Percentiles rank a stretch among this genome's conserved stretches.
Evolutionary conservation across 495 filamentous ascomycete genomes (phyloP).

Genomic region (Xeromyces bisporus): DNA sequence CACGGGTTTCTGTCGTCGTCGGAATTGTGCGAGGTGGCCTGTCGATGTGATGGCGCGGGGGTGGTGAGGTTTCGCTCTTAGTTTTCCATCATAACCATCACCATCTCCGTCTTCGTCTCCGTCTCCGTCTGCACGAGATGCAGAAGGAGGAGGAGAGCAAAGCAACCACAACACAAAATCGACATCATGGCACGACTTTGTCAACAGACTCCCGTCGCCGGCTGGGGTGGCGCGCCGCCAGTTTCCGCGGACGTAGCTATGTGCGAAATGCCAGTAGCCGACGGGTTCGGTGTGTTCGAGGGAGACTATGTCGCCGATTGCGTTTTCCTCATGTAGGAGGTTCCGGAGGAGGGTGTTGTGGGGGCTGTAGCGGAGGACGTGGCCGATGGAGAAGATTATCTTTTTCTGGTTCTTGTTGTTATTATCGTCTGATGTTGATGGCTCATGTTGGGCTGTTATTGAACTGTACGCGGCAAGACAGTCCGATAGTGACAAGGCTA

Average conservation of each 20-base stretch:
- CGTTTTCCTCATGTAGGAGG: constrained; percentile 48
- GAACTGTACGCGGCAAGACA: constrained; percentile 57
- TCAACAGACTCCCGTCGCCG: constrained; percentile 47
- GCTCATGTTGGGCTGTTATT: constrained; percentile 11
- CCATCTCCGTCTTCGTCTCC: too few species aligned
- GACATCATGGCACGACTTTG: constrained; percentile 89
- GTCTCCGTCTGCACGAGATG: too few species aligned
- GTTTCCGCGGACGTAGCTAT: constrained; percentile 86
- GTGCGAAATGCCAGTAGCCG: constrained; percentile 91
- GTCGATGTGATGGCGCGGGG: constrained; percentile 55
- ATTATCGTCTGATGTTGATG: constrained; percentile 1
- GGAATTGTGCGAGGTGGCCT: constrained; percentile 51
- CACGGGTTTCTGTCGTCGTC: constrained; percentile 50
- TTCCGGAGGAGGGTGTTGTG: constrained; percentile 75
- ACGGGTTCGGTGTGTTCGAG: constrained; percentile 88
- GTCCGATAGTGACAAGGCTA: constrained; percentile 60
- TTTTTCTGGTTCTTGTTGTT: neutral
- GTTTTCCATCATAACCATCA: too few species aligned
- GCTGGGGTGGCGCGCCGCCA: constrained; percentile 60
- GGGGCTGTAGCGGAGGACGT: constrained; percentile 67
- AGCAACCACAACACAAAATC: constrained; percentile 78
- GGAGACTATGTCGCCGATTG: constrained; percentile 71
- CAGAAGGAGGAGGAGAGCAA: constrained; percentile 15
- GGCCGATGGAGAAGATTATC: constrained; percentile 60
- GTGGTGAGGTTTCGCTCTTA: too few species aligned